Evolutionary conservation across 352 stramenopile species (phyloP).

Genomic region (Globisporangium echinulatum): DNA sequence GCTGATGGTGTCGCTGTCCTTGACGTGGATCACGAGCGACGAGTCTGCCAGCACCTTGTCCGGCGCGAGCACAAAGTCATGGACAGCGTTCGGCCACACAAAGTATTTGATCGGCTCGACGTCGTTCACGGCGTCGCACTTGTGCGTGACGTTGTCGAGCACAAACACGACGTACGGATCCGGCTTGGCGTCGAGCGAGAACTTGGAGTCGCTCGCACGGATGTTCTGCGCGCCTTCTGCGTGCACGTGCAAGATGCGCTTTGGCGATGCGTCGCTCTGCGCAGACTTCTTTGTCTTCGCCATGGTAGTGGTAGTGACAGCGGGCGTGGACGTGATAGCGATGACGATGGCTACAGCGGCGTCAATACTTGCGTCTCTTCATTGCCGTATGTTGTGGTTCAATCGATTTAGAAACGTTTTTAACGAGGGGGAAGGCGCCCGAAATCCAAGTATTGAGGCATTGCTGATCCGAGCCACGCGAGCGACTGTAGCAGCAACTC

Average conservation of each 20-base stretch:
- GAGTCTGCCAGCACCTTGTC: conserved; percentile 10
- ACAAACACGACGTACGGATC: conserved; percentile 41
- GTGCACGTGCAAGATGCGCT: conserved; percentile 21
- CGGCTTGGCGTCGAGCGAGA: conserved; percentile 30
- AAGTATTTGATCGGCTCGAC: conserved; percentile 40
- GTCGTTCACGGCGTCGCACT: conserved; percentile 29
- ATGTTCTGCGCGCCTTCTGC: conserved; percentile 32
- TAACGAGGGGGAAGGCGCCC: no score
- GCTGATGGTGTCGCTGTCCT: conserved; percentile 39
- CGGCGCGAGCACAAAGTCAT: conserved; percentile 26
- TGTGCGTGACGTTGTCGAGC: conserved; percentile 20
- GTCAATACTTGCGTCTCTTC: no score
- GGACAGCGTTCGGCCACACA: conserved; percentile 30
- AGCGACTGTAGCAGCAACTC: no score
- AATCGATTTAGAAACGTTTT: no score
- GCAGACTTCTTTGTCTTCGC: conserved; percentile 2
- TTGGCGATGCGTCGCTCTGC: neutral
- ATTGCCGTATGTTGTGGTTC: no score
- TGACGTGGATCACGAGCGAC: conserved; percentile 31
- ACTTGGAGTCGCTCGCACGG: conserved; percentile 18
- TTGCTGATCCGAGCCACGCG: no score
- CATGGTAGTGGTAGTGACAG: neutral
- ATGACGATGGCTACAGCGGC: no score
- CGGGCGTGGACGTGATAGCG: neutral
- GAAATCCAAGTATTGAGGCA: no score